These are phyloP conservation scores for Rhizoclosmatium globosum DNA, from an alignment of 192 early-diverging fungal species.

Conservation along the genomic window DNA sequence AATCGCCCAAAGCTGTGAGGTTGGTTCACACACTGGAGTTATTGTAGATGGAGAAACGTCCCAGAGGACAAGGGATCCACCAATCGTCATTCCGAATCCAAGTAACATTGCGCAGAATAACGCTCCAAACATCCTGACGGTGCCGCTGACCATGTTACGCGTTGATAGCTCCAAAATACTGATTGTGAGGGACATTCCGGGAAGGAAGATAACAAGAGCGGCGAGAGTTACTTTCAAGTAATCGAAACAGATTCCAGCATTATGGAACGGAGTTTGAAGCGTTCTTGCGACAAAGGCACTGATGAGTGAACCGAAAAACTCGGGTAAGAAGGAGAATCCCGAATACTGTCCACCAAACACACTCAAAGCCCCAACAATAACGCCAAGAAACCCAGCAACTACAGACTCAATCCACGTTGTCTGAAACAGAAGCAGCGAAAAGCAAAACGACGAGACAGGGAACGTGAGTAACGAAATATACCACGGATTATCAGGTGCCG, in stretches of 20 bases:
- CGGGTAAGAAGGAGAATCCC: slow-evolving; percentile 46
- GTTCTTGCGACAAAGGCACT: slow-evolving; percentile 39
- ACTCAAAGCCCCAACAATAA: slow-evolving; percentile 41
- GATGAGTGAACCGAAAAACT: slow-evolving; percentile 43
- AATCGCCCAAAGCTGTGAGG: slow-evolving; percentile 62
- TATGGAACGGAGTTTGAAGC: slow-evolving; percentile 9
- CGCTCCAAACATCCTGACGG: slow-evolving; percentile 80
- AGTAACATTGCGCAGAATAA: slow-evolving; percentile 78
- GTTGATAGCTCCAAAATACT: slow-evolving; percentile 88
- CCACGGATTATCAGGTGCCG: slow-evolving; percentile 17
- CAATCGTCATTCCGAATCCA: slow-evolving; percentile 50
- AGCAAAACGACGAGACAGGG: slow-evolving; percentile 46
- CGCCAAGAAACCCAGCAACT: slow-evolving; percentile 40
- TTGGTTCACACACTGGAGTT: neutral
- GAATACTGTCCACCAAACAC: slow-evolving; percentile 32
- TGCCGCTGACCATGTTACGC: slow-evolving; percentile 86
- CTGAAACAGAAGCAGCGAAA: slow-evolving; percentile 49
- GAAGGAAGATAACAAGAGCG: slow-evolving; percentile 51
- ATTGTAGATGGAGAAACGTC: neutral
- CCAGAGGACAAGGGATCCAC: slow-evolving; percentile 37
- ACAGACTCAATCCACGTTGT: slow-evolving; percentile 50
- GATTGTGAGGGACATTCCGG: slow-evolving; percentile 82
- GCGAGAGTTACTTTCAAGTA: slow-evolving; percentile 41
- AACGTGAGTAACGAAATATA: slow-evolving; percentile 37
- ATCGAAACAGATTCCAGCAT: slow-evolving; percentile 30